Base-by-base conservation (phyloP, 495 filamentous ascomycete species). In the Mycothermus thermophilus region DNA sequence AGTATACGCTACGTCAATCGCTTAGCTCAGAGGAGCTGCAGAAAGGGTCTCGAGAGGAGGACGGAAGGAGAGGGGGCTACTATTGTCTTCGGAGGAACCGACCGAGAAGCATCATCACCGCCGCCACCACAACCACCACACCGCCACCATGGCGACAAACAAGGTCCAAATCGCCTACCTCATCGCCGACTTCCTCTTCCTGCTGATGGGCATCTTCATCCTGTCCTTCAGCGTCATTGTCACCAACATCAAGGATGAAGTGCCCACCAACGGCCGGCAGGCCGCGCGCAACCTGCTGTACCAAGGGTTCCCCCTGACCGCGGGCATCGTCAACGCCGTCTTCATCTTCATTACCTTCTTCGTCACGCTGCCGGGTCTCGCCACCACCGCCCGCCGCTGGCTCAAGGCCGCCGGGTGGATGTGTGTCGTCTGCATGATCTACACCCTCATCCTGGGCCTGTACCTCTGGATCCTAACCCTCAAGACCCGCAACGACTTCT, bases 391-490 rank as follows among this genome's bases (percentile, higher is more conserved):
- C 8, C 60, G 72, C 27, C 54, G 50, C 15, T 75, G 70, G 72
- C 54, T 77, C 40, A 75, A 75, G 48, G 38, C 73, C 6, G 69
- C 74, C 34, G 65, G 60, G 19, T 77, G 65, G 58, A 54, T 80
- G 43, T 57, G 77, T 4, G 63, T 75, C 19, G 43, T 74, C 32
- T 77, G 69, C 55, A 64, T 63, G 8, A 27, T 75, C 20, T 80
- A 79, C 53, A 81, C 72, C 18, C 55, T 83, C 46, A 47, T 68
- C 30, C 52, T 83, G 5, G 80, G 80, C 15, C 49, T 85, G 32
- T 60, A 66, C 23, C 57, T 83, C 35, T 85, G 80, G 80, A 68
- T 81, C 42, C 51, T 70, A 34, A 85, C 80, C 3, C 62, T 85
- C 37, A 66, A 62, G 47, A 75, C 74, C 18, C 65, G 74, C 40